Evolutionary conservation across 441 rosid genomes (phyloP).

Genomic region (Pelargonium myrrhifolium): DNA sequence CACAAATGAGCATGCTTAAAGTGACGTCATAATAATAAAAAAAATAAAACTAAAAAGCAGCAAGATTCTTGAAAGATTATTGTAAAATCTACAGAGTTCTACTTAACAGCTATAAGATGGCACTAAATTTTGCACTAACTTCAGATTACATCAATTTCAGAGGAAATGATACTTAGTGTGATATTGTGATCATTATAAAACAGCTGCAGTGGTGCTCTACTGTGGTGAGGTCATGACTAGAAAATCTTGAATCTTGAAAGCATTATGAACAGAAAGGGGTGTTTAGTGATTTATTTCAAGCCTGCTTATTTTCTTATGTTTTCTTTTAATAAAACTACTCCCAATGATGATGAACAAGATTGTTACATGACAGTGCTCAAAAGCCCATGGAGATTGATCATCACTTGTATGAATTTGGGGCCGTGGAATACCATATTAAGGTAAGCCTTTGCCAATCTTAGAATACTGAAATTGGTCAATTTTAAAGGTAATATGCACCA

Average conservation of each 20-base stretch:
- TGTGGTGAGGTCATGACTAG: background rate
- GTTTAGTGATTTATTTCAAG: background rate
- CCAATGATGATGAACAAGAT: background rate
- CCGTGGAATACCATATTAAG: constrained; percentile 71
- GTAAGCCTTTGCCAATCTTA: constrained; percentile 26
- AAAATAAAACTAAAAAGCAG: too few relatives aligned
- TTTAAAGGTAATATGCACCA: background rate
- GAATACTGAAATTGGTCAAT: background rate
- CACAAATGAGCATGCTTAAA: background rate
- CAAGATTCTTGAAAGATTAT: background rate
- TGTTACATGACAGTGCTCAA: constrained; percentile 41
- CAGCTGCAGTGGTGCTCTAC: background rate
- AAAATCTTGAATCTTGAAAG: background rate
- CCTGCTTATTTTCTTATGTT: too few relatives aligned
- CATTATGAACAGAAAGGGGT: background rate
- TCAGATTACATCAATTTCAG: background rate
- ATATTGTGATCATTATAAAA: background rate
- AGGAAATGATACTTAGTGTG: background rate
- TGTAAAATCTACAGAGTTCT: background rate
- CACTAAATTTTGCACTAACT: background rate
- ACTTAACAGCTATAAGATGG: background rate
- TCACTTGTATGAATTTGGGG: constrained; percentile 72
- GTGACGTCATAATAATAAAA: background rate
- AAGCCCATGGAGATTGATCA: constrained; percentile 63
- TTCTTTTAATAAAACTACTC: too few relatives aligned